A percentile compares a stretch with the other conserved stretches of the same genome.
These are phyloP conservation scores for Chaetomidium leptoderma DNA, from an alignment of 495 filamentous ascomycete species.

Conservation along the genomic window DNA sequence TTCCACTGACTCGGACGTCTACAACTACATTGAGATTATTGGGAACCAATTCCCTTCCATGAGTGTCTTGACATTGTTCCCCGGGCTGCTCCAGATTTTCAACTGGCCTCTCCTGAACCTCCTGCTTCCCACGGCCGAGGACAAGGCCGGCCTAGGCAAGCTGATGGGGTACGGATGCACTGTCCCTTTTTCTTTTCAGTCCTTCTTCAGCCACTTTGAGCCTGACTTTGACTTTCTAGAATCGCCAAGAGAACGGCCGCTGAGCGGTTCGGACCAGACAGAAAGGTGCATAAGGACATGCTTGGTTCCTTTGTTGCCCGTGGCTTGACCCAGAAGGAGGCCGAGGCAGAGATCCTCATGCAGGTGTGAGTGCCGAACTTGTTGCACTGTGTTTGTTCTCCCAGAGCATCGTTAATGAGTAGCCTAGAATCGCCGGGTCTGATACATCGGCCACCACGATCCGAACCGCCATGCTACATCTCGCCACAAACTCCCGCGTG, in stretches of 20 bases:
- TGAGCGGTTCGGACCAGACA: slow-evolving; percentile 28
- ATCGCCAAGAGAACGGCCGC: slow-evolving; percentile 24
- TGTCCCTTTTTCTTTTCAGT: neutral
- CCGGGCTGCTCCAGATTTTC: slow-evolving; percentile 15
- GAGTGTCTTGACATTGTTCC: slow-evolving; percentile 11
- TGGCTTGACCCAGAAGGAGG: slow-evolving; percentile 38
- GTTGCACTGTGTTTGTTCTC: no score
- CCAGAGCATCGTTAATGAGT: no score
- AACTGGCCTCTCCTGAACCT: slow-evolving; percentile 17
- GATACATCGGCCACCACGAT: slow-evolving; percentile 59
- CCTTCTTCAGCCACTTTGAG: neutral
- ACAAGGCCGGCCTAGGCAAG: slow-evolving; percentile 22
- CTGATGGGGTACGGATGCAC: slow-evolving; percentile 20
- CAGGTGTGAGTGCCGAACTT: slow-evolving; percentile 28
- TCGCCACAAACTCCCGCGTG: slow-evolving; percentile 30
- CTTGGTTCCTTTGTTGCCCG: slow-evolving; percentile 38
- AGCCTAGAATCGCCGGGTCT: slow-evolving; percentile 35
- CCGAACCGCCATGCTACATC: slow-evolving; percentile 48
- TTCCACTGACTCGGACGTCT: slow-evolving; percentile 25
- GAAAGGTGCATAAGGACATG: slow-evolving; percentile 31
- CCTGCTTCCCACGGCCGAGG: slow-evolving; percentile 18
- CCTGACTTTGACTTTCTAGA: neutral
- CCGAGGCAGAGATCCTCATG: slow-evolving; percentile 36
- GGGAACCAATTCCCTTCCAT: slow-evolving; percentile 20
- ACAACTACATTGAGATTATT: slow-evolving; percentile 22